These are phyloP conservation scores for Chamaenerion angustifolium DNA, from an alignment of 345 rosid species.

Conservation along the genomic window DNA sequence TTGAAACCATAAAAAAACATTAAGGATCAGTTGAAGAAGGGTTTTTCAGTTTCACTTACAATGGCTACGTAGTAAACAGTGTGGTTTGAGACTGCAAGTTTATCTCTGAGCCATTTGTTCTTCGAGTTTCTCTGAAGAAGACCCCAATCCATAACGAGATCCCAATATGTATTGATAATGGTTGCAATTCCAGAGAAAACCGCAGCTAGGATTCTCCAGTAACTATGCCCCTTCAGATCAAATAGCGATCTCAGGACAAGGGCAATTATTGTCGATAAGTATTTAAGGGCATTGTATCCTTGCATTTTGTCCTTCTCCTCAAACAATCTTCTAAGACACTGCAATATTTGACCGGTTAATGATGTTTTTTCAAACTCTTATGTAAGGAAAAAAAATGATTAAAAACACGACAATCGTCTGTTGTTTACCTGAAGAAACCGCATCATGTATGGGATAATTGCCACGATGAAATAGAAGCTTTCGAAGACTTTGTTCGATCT, in stretches of 20 bases:
- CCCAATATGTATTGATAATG: slow-evolving; percentile 50
- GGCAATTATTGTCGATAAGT: slow-evolving; percentile 46
- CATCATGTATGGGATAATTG: slow-evolving; percentile 58
- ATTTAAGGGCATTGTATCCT: slow-evolving; percentile 35
- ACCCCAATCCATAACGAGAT: slow-evolving; percentile 67
- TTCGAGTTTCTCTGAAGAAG: slow-evolving; percentile 39
- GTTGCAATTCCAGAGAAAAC: slow-evolving; percentile 44
- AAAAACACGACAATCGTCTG: too few species aligned
- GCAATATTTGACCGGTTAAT: neutral
- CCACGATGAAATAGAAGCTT: slow-evolving; percentile 31
- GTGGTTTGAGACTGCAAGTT: slow-evolving; percentile 38
- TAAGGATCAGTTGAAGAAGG: too few species aligned
- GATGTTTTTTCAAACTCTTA: neutral
- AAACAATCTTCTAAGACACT: slow-evolving; percentile 48
- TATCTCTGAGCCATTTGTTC: slow-evolving; percentile 83
- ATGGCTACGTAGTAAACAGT: slow-evolving; percentile 56
- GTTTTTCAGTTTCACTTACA: slow-evolving; percentile 18
- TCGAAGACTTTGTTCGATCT: slow-evolving; percentile 25
- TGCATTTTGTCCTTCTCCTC: slow-evolving; percentile 44
- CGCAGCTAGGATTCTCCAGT: slow-evolving; percentile 37
- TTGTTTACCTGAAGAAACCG: slow-evolving; percentile 54
- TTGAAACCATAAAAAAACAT: too few species aligned
- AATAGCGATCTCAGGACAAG: slow-evolving; percentile 34
- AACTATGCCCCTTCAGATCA: slow-evolving; percentile 15
- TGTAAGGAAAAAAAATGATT: too few species aligned